Conservation (phyloP, 345 rosid genomes). For the Citrus sp. region DNA sequence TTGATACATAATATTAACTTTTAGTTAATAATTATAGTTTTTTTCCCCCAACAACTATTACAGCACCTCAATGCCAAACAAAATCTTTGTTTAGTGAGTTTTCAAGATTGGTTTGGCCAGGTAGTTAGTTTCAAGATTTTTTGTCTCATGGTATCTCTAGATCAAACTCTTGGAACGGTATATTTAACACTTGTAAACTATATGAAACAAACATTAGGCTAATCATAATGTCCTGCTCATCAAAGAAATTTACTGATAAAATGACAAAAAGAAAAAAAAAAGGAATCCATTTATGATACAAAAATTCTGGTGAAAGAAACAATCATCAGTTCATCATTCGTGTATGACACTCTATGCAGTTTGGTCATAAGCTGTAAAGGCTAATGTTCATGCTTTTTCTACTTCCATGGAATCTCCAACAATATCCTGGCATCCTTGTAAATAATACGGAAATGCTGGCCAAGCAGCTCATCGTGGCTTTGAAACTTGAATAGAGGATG, state of each 20-base stretch:
- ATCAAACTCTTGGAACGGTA: too few species aligned
- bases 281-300: neutral
- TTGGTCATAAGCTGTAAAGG: conserved; percentile 1
- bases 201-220: neutral
- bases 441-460: neutral
- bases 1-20: too few species aligned
- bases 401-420: neutral
- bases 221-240: neutral
- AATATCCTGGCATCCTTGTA: conserved; percentile 2
- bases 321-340: neutral
- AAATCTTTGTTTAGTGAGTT: neutral
- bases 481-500: neutral
- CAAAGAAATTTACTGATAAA: neutral
- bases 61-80: too few species aligned
- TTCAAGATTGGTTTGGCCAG: neutral
- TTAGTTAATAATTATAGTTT: too few species aligned
- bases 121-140: too few species aligned
- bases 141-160: too few species aligned
- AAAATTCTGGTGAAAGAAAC: conserved; percentile 3
- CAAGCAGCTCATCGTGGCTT: neutral
- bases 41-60: too few species aligned
- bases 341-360: neutral
- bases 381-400: neutral
- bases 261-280: neutral
- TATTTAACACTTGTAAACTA: neutral